Percentiles rank a stretch among this genome's conserved stretches.
Conservation (phyloP, 805 yeast genomes). For the Saccharomycopsis fibuligera region DNA sequence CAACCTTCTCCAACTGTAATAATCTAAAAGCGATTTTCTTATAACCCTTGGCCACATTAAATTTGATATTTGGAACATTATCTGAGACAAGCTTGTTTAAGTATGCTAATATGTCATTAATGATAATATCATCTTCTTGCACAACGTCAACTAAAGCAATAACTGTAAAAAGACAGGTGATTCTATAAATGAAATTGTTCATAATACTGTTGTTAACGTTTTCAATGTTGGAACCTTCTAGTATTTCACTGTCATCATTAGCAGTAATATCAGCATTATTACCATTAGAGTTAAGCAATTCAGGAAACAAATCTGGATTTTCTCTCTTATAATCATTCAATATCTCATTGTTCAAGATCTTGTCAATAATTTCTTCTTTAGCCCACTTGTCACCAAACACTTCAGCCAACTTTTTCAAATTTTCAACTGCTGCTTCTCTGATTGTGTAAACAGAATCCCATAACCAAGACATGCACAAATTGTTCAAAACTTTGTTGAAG, state of each 20-base stretch:
- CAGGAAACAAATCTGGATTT: constrained; percentile 22
- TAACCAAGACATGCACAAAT: constrained; percentile 92
- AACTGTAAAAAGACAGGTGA: constrained; percentile 84
- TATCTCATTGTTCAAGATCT: constrained; percentile 48
- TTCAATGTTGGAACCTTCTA: constrained; percentile 36
- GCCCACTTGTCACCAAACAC: constrained; percentile 96
- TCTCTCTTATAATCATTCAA: constrained; percentile 29
- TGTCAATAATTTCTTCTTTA: constrained; percentile 69
- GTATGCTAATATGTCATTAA: constrained; percentile 70
- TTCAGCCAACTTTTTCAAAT: constrained; percentile 69
- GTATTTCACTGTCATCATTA: constrained; percentile 29
- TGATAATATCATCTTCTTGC: constrained; percentile 44
- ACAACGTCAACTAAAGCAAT: constrained; percentile 77
- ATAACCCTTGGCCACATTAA: constrained; percentile 87
- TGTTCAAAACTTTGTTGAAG: constrained; percentile 86
- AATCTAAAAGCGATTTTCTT: constrained; percentile 43
- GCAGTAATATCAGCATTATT: constrained; percentile 3
- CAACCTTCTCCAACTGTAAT: constrained; percentile 23
- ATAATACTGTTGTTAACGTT: constrained; percentile 20
- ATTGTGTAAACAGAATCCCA: constrained; percentile 98
- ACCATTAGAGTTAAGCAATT: constrained; percentile 29
- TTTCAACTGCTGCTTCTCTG: constrained; percentile 90
- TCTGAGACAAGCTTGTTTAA: constrained; percentile 66
- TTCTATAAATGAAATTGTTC: constrained; percentile 79
- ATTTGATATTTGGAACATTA: constrained; percentile 90